Evolutionary conservation across 176 grass and related monocot species (phyloP).

Genomic region (Themeda triandra): DNA sequence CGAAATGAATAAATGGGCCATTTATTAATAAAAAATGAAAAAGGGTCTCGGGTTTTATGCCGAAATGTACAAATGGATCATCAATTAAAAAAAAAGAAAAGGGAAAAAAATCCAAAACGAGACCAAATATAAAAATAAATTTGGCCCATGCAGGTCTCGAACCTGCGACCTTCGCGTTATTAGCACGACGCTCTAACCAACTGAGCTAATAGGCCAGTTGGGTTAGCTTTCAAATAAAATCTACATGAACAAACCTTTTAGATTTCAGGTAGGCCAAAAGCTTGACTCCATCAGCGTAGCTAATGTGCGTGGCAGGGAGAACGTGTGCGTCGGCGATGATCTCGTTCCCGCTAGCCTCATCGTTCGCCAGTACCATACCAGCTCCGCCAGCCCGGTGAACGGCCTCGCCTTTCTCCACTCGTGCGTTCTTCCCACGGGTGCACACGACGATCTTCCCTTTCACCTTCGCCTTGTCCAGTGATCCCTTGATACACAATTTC

Average conservation of each 20-base stretch:
- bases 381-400: constrained; percentile 55
- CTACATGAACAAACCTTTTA: not conserved
- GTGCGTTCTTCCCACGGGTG: constrained; percentile 57
- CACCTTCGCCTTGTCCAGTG: constrained; percentile 54
- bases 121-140: fast-evolving
- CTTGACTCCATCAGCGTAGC: constrained; percentile 45
- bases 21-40: not conserved
- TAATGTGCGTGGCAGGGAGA: constrained; percentile 86
- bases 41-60: too few relatives aligned
- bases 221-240: fast-evolving
- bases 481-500: constrained; percentile 40
- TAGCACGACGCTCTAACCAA: constrained; percentile 90
- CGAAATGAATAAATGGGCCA: not conserved
- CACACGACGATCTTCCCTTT: constrained; percentile 81
- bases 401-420: constrained; percentile 72
- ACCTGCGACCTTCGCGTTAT: constrained; percentile 95
- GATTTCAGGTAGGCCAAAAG: constrained; percentile 43
- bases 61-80: not conserved
- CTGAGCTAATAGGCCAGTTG: constrained; percentile 57
- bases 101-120: too few relatives aligned
- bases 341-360: constrained; percentile 71
- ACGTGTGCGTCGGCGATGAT: constrained; percentile 86
- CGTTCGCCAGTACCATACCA: constrained; percentile 66
- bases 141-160: constrained; percentile 89
- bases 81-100: not conserved